Conservation (phyloP, 2,329 filamentous ascomycete species). For the Colletotrichum sp. region DNA sequence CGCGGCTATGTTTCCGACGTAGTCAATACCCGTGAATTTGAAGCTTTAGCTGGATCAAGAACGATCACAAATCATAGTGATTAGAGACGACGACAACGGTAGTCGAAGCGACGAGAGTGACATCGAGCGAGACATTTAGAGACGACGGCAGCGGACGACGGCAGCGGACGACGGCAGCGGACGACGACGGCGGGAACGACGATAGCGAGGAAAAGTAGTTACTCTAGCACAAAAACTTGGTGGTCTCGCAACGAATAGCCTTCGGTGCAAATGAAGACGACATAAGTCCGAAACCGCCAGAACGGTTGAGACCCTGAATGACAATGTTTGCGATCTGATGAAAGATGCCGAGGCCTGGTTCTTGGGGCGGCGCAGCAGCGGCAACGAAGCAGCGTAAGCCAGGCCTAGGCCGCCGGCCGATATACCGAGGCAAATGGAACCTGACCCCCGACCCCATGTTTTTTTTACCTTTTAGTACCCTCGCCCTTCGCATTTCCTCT, state of each 20-base stretch:
- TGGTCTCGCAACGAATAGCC: background rate
- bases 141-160: background rate
- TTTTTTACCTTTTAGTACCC: conserved; percentile 2
- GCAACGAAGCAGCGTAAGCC: background rate
- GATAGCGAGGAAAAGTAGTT: background rate
- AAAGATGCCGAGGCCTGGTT: conserved; percentile 7
- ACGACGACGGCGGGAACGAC: background rate
- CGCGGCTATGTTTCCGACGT: background rate
- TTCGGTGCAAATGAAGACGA: background rate
- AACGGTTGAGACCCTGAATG: background rate
- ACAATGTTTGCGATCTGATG: background rate
- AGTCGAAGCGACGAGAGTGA: background rate
- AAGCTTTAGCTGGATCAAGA: background rate
- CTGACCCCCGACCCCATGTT: conserved; percentile 2
- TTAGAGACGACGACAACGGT: background rate
- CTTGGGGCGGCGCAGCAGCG: background rate
- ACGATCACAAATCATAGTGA: background rate
- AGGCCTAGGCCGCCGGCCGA: background rate
- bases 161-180: background rate
- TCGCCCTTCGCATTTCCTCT: background rate
- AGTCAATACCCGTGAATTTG: background rate
- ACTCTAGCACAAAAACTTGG: background rate
- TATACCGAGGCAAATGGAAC: conserved; percentile 8
- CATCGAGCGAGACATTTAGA: background rate
- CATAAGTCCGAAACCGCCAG: background rate